Conservation (phyloP, 805 yeast genomes). For the Candida insectorum region DNA sequence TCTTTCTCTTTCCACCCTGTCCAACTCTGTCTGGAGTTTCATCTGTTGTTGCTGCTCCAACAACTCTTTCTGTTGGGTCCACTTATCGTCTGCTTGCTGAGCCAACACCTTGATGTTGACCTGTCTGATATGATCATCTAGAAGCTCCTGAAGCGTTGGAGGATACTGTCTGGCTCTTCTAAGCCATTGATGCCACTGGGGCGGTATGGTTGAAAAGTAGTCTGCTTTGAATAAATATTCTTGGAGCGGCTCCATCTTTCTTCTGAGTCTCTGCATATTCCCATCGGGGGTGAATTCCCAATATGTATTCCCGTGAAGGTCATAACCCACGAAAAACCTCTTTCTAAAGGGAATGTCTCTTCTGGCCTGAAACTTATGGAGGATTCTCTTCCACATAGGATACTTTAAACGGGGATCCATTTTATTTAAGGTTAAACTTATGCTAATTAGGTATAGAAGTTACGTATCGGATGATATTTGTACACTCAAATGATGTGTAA, state of each 20-base stretch:
- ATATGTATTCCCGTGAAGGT: conserved; percentile 78
- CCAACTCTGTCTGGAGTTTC: conserved; percentile 30
- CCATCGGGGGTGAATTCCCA: conserved; percentile 73
- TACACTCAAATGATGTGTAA: too few species aligned
- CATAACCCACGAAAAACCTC: conserved; percentile 71
- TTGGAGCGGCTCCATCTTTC: conserved; percentile 58
- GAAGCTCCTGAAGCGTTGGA: conserved; percentile 63
- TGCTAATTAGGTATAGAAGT: too few species aligned
- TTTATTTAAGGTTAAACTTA: neutral
- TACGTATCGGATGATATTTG: too few species aligned
- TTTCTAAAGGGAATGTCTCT: conserved; percentile 66
- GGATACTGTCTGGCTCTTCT: conserved; percentile 55
- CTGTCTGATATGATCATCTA: conserved; percentile 55
- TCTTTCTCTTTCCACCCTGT: conserved; percentile 15
- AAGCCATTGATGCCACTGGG: conserved; percentile 84
- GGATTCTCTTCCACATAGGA: conserved; percentile 46
- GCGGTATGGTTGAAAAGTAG: conserved; percentile 55
- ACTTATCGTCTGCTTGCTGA: conserved; percentile 41
- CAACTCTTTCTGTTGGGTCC: conserved; percentile 34
- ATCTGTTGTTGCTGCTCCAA: conserved; percentile 30
- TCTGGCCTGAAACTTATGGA: conserved; percentile 58
- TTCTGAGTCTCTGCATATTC: conserved; percentile 50
- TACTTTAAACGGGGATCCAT: conserved; percentile 52
- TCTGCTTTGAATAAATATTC: conserved; percentile 50
- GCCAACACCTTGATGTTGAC: conserved; percentile 50